These are phyloP conservation scores for Apocynum venetum DNA, from an alignment of 257 asterid species.

Conservation along the genomic window DNA sequence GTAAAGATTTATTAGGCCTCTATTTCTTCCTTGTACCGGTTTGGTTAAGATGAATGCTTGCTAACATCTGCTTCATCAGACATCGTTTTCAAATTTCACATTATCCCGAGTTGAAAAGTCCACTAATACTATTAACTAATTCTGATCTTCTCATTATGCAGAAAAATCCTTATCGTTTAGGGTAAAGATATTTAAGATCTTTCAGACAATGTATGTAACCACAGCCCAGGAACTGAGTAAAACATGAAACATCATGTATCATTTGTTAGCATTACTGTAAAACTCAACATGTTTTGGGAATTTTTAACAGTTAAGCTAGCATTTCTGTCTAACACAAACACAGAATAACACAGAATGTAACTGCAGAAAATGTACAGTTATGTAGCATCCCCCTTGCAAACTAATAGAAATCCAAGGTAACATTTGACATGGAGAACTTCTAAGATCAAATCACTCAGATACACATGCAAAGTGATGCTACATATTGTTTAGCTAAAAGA, in stretches of 20 bases:
- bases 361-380: not conserved
- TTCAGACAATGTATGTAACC: not conserved
- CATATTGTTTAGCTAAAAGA: conserved; percentile 12
- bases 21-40: not conserved
- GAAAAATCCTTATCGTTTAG: not conserved
- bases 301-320: not conserved
- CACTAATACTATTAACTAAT: not conserved
- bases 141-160: not conserved
- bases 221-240: not conserved
- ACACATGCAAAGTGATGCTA: not conserved
- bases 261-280: not conserved
- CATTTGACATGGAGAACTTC: not conserved
- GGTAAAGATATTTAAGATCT: not conserved
- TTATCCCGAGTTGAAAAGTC: not conserved
- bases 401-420: not conserved
- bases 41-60: not conserved
- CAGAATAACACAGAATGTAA: no score
- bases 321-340: not conserved
- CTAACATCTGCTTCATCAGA: not conserved
- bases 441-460: not conserved
- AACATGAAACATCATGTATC: not conserved
- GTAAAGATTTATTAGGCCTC: not conserved
- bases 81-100: not conserved
- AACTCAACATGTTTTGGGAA: not conserved
- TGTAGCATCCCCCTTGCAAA: not conserved